Base-by-base conservation (phyloP, 768 basidiomycete genomes). In the Russula emetica region DNA sequence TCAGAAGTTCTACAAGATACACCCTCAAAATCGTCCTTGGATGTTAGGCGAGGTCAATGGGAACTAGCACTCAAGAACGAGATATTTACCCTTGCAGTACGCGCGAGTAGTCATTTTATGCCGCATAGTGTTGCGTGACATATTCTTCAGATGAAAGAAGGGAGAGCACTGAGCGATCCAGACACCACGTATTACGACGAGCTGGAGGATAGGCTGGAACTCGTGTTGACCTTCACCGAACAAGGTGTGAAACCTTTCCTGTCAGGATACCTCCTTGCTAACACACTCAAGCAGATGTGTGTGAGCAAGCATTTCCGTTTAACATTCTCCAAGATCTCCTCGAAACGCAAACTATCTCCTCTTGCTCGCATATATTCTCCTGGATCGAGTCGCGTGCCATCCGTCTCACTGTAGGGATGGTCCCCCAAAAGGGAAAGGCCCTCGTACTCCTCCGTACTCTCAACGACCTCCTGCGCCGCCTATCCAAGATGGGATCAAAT, bases 391-490 rank as follows among this genome's bases (percentile, higher is more conserved):
- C 74, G 61, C 85, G 90, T 30, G 82, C 86, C 0, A 74, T 78
- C 18, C 80, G 88, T 18, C 79, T 94, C 42, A 94, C 90, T 0
- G 80, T 84, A 63, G 86, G 82, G 55, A 85, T 94, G 84, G 82
- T 88, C 6, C 91, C 92, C 1, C 85, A 90, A 75, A 92, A 92
- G 74, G 91, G 90, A 63, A 94, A 94, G 72, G 92, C 92, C 3
- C 86, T 94, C 44, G 79, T 89, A 60, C 80, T 97, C 16, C 80
- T 96, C 28, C 84, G 94, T 55, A 88, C 88, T 22, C 78, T 94
- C 47, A 97, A 97, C 71, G 93, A 94, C 68, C 82, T 96, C 2
- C 79, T 96, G 2, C 83, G 92, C 9, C 84, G 93, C 1, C 79
- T 96, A 13, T 94, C 92, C 45, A 94, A 94, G 75, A 88, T 86